Evolutionary conservation across 1,284 basidiomycete genomes (phyloP).

Genomic region (Leccinum insolens): DNA sequence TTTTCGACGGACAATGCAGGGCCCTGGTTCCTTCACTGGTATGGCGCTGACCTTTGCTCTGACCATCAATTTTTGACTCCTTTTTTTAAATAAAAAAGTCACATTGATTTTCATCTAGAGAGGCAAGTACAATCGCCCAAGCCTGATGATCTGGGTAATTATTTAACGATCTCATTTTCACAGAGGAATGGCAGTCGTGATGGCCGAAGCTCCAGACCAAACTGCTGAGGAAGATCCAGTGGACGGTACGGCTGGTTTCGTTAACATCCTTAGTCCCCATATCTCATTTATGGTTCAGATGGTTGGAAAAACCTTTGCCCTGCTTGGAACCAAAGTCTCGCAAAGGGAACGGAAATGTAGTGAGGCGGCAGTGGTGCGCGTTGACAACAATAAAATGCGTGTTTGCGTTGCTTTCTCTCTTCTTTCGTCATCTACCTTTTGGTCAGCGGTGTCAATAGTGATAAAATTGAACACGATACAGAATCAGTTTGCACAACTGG

Average conservation of each 20-base stretch:
- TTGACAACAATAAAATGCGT: background rate
- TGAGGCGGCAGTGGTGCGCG: background rate
- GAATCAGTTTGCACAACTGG: background rate
- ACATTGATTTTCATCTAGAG: conserved; percentile 37
- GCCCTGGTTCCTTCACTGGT: conserved; percentile 32
- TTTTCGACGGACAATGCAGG: conserved; percentile 24
- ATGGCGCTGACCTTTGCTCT: conserved; percentile 10
- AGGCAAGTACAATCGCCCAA: conserved; percentile 18
- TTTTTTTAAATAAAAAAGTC: conserved; percentile 40
- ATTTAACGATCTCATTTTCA: background rate
- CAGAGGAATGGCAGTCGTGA: conserved; percentile 43
- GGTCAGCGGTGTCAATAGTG: background rate
- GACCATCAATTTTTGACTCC: conserved; percentile 13
- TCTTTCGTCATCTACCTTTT: background rate
- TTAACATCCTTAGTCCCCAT: background rate
- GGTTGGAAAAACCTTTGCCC: conserved; percentile 17
- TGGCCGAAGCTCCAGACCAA: conserved; percentile 38
- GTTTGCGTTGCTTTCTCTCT: background rate
- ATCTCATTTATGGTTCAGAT: conserved; percentile 8
- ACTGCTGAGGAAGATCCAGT: conserved; percentile 22
- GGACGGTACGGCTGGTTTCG: conserved; percentile 12
- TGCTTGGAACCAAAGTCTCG: conserved; percentile 7
- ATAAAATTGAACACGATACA: background rate
- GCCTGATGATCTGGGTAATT: background rate
- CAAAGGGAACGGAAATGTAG: background rate